Evolutionary conservation across 2,329 filamentous ascomycete genomes (phyloP).

Genomic region (Phialocephala subalpina): DNA sequence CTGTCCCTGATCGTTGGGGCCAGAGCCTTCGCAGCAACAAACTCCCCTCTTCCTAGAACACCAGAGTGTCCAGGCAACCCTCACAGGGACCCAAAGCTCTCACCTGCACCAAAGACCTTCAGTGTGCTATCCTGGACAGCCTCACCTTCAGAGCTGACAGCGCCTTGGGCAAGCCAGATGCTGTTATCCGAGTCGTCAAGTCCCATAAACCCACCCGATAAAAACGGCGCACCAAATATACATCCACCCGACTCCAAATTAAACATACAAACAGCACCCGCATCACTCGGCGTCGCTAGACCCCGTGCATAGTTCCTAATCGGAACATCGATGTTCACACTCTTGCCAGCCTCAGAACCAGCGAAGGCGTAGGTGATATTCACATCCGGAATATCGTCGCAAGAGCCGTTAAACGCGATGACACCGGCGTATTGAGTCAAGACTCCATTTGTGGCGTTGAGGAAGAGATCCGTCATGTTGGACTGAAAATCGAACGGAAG

Average conservation of each 20-base stretch:
- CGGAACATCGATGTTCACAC: conserved; percentile 42
- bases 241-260: conserved; percentile 42
- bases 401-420: conserved; percentile 41
- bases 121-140: conserved; percentile 17
- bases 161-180: conserved; percentile 46
- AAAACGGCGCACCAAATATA: conserved; percentile 45
- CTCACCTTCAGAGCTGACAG: conserved; percentile 39
- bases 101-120: conserved; percentile 18
- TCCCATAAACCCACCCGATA: conserved; percentile 43
- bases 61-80: not conserved
- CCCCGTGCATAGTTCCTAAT: conserved; percentile 45
- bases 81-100: conserved; percentile 20
- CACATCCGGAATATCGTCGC: conserved; percentile 42
- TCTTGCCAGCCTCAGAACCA: conserved; percentile 34
- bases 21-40: not conserved
- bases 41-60: not conserved
- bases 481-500: conserved; percentile 31
- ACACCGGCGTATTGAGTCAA: conserved; percentile 23
- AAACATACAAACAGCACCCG: conserved; percentile 39
- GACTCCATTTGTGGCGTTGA: conserved; percentile 26
- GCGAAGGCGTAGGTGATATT: conserved; percentile 41
- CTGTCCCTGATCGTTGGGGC: not conserved
- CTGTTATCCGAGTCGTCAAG: conserved; percentile 44
- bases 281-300: conserved; percentile 20
- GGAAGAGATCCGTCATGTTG: conserved; percentile 27